Conservation (phyloP, 768 basidiomycete species). For the Saitozyma sp. region DNA sequence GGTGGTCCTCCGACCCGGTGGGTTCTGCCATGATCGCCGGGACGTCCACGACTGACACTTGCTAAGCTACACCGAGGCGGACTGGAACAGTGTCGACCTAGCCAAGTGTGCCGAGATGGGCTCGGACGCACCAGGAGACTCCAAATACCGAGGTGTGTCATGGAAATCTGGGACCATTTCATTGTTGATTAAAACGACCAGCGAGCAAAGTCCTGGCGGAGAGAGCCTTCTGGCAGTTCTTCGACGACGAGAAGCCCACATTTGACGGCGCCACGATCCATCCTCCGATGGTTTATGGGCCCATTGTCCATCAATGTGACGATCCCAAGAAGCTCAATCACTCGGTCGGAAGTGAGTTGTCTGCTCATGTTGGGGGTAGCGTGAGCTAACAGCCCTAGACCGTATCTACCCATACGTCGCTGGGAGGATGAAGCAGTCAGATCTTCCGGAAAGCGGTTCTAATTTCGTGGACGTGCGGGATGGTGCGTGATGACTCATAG, state of each 20-base stretch:
- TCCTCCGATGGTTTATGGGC: constrained; percentile 40
- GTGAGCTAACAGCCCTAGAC: constrained; percentile 10
- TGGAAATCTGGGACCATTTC: not conserved
- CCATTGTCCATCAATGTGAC: constrained; percentile 52
- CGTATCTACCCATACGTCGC: constrained; percentile 24
- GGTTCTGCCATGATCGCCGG: too few relatives aligned
- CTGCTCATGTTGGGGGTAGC: not conserved
- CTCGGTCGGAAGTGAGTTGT: constrained; percentile 18
- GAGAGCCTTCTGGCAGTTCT: constrained; percentile 22
- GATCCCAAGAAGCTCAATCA: constrained; percentile 52
- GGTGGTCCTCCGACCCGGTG: too few relatives aligned
- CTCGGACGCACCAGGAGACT: constrained; percentile 3
- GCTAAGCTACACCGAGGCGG: constrained; percentile 40
- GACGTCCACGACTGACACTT: not conserved
- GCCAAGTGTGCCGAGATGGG: constrained; percentile 6
- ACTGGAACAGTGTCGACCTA: constrained; percentile 13
- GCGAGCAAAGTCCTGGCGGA: constrained; percentile 26
- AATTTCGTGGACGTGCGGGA: constrained; percentile 41
- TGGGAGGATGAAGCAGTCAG: constrained; percentile 34
- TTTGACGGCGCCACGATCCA: constrained; percentile 34
- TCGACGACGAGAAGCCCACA: constrained; percentile 28
- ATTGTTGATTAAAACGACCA: not conserved
- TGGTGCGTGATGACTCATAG: constrained; percentile 3
- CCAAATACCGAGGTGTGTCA: constrained; percentile 9
- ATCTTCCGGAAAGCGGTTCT: constrained; percentile 22